A percentile compares a stretch with the other conserved stretches of the same genome.
Conservation (phyloP, 1,139 yeast species). For the Diutina catenulata region DNA sequence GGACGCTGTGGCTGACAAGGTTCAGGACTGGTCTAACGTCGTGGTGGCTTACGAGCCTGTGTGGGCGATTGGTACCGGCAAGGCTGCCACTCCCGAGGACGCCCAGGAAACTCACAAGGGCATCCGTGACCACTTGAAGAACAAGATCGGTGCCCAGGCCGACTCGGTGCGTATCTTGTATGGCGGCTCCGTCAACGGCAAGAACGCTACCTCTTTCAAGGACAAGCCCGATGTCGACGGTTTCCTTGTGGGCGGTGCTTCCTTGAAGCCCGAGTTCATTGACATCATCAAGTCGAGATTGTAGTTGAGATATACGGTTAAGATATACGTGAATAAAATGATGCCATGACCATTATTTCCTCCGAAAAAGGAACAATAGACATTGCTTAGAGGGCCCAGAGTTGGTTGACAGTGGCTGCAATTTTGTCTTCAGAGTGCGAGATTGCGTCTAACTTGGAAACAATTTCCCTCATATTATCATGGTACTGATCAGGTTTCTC, state of each 20-base stretch:
- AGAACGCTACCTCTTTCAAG: constrained; percentile 83
- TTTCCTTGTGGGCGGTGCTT: constrained; percentile 99
- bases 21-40: constrained; percentile 83
- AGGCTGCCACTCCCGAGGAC: constrained; percentile 97
- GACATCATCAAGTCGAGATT: constrained; percentile 89
- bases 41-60: constrained; percentile 99
- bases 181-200: constrained; percentile 98
- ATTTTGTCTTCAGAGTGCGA: no score
- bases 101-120: constrained; percentile 85
- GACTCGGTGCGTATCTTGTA: constrained; percentile 70
- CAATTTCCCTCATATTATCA: neutral
- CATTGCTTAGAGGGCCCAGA: no score
- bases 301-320: no score
- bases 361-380: no score
- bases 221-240: constrained; percentile 94
- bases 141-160: constrained; percentile 3
- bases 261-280: constrained; percentile 94
- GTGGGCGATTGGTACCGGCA: constrained; percentile 99
- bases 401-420: no score
- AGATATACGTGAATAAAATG: no score
- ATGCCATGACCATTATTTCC: no score
- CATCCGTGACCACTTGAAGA: constrained; percentile 1
- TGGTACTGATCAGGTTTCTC: neutral
- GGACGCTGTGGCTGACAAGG: constrained; percentile 73
- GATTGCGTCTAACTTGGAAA: neutral